These are phyloP conservation scores for Exserohilum rostratum DNA, from an alignment of 2,329 filamentous ascomycete genomes.

Conservation along the genomic window DNA sequence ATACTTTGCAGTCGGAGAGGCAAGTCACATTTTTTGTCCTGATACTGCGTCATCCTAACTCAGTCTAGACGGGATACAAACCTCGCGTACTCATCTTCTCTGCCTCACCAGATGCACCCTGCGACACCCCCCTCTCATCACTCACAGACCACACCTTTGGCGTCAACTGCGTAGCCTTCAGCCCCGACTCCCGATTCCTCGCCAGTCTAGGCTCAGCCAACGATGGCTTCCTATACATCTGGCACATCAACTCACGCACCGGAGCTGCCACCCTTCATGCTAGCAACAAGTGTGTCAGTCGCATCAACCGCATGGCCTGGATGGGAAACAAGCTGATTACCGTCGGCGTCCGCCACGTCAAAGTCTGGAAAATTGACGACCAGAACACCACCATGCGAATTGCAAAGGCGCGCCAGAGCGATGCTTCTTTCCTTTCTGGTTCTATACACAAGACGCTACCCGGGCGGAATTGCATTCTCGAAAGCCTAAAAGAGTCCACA, in stretches of 20 bases:
- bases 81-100: slow-evolving; percentile 91
- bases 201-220: slow-evolving; percentile 88
- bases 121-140: slow-evolving; percentile 81
- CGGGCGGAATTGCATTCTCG: slow-evolving; percentile 87
- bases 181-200: slow-evolving; percentile 81
- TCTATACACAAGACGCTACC: slow-evolving; percentile 67
- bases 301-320: slow-evolving; percentile 87
- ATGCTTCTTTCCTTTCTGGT: slow-evolving; percentile 53
- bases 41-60: slow-evolving; percentile 34
- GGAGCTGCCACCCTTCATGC: slow-evolving; percentile 79
- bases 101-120: slow-evolving; percentile 74
- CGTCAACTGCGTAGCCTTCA: slow-evolving; percentile 88
- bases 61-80: slow-evolving; percentile 77
- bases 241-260: slow-evolving; percentile 82
- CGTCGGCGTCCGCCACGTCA: slow-evolving; percentile 87
- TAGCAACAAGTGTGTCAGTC: slow-evolving; percentile 92
- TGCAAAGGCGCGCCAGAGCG: slow-evolving; percentile 42
- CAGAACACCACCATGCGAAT: slow-evolving; percentile 56
- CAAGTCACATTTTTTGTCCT: slow-evolving; percentile 40
- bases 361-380: slow-evolving; percentile 88
- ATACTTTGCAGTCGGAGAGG: slow-evolving; percentile 89
- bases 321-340: slow-evolving; percentile 84
- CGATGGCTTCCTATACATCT: slow-evolving; percentile 92
- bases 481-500: slow-evolving; percentile 78
- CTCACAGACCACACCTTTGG: slow-evolving; percentile 91